These are phyloP conservation scores for Saraca asoca DNA, from an alignment of 331 rosid genomes.

Conservation along the genomic window DNA sequence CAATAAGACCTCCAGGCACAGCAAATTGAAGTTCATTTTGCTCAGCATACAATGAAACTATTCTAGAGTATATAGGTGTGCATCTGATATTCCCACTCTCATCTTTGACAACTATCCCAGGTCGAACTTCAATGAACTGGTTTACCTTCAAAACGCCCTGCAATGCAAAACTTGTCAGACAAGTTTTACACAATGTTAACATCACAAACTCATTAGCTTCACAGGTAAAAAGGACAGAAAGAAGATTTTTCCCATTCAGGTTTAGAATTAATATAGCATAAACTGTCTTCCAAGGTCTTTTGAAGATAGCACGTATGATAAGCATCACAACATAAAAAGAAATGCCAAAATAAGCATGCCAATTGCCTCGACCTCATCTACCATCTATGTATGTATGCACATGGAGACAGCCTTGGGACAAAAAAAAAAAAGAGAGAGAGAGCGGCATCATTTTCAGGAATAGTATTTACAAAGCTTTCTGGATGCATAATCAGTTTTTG, in stretches of 20 bases:
- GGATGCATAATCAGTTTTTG: background rate
- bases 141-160: slow-evolving; percentile 95
- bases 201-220: too few relatives aligned
- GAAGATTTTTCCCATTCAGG: too few relatives aligned
- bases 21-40: slow-evolving; percentile 91
- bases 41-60: slow-evolving; percentile 83
- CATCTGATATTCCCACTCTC: slow-evolving; percentile 83
- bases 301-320: too few relatives aligned
- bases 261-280: too few relatives aligned
- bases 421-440: too few relatives aligned
- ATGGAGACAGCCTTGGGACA: background rate
- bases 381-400: too few relatives aligned
- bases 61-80: slow-evolving; percentile 92
- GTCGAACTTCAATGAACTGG: slow-evolving; percentile 93
- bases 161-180: slow-evolving; percentile 32
- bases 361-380: too few relatives aligned
- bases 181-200: too few relatives aligned
- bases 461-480: background rate
- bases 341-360: background rate
- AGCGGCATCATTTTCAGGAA: background rate
- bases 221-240: too few relatives aligned
- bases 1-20: slow-evolving; percentile 92
- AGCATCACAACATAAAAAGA: background rate
- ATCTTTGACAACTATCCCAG: slow-evolving; percentile 90
- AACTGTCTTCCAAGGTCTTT: too few relatives aligned